These are phyloP conservation scores for Lactuca sativa DNA, from an alignment of 129 eudicot genomes.

Conservation along the genomic window DNA sequence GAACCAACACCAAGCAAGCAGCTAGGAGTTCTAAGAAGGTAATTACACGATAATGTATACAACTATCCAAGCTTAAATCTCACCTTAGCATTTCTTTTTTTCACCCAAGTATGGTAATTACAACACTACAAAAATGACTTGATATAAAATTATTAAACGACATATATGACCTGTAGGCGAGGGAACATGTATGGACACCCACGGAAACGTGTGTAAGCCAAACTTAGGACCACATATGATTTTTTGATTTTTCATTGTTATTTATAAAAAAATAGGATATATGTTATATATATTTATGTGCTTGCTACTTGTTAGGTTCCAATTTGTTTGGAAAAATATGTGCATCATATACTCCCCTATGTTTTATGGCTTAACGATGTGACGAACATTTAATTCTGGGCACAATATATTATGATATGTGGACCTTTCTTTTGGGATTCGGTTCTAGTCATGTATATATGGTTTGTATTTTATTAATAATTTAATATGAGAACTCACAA, in stretches of 20 bases:
- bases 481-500: no score
- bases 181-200: neutral
- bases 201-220: neutral
- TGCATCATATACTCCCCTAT: neutral
- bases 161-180: neutral
- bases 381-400: neutral
- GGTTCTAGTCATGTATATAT: neutral
- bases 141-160: no score
- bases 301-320: neutral
- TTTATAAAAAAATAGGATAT: no score
- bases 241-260: neutral
- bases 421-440: neutral
- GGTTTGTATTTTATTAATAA: neutral
- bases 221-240: neutral
- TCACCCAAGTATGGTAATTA: neutral
- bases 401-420: neutral
- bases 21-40: no score
- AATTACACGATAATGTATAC: neutral
- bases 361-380: neutral
- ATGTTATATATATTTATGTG: neutral
- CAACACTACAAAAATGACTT: neutral
- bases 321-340: neutral
- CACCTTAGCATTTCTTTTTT: neutral
- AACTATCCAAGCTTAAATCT: no score
- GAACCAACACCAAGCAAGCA: no score